Evolutionary conservation across 768 basidiomycete species (phyloP).

Genomic region (Boletus rex-veris): DNA sequence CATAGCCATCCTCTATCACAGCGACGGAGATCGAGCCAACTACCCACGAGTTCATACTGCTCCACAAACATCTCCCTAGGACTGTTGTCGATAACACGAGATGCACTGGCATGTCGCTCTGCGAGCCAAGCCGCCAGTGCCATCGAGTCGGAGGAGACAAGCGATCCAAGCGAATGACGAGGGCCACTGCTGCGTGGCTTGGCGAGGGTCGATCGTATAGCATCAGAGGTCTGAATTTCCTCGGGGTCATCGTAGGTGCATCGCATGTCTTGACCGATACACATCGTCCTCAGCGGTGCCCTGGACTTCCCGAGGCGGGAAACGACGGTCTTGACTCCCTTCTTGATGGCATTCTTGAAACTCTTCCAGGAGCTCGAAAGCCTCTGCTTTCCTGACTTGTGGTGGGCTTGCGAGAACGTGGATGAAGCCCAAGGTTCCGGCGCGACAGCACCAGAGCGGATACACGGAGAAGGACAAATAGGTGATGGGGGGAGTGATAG

Average conservation of each 20-base stretch:
- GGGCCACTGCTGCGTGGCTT: slow-evolving; percentile 11
- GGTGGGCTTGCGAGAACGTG: slow-evolving; percentile 15
- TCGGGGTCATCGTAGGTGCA: slow-evolving; percentile 6
- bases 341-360: slow-evolving; percentile 31
- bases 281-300: slow-evolving; percentile 11
- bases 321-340: slow-evolving; percentile 23
- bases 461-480: slow-evolving; percentile 32
- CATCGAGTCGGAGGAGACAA: slow-evolving; percentile 34
- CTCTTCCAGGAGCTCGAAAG: slow-evolving; percentile 30
- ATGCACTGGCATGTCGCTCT: slow-evolving; percentile 33
- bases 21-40: slow-evolving; percentile 38
- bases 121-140: slow-evolving; percentile 38
- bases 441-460: slow-evolving; percentile 40
- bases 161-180: slow-evolving; percentile 26
- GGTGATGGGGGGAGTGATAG: slow-evolving; percentile 31
- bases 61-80: slow-evolving; percentile 39
- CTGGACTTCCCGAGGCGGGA: slow-evolving; percentile 15
- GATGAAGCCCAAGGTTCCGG: slow-evolving; percentile 39
- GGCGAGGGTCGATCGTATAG: slow-evolving; percentile 2
- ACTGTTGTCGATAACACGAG: slow-evolving; percentile 25
- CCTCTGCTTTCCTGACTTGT: slow-evolving; percentile 18
- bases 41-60: slow-evolving; percentile 47
- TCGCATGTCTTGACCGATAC: slow-evolving; percentile 8
- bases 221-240: not conserved
- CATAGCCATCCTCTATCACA: slow-evolving; percentile 26